Conservation (phyloP, 73 alveolate genomes). For the Symbiodinium natans region DNA sequence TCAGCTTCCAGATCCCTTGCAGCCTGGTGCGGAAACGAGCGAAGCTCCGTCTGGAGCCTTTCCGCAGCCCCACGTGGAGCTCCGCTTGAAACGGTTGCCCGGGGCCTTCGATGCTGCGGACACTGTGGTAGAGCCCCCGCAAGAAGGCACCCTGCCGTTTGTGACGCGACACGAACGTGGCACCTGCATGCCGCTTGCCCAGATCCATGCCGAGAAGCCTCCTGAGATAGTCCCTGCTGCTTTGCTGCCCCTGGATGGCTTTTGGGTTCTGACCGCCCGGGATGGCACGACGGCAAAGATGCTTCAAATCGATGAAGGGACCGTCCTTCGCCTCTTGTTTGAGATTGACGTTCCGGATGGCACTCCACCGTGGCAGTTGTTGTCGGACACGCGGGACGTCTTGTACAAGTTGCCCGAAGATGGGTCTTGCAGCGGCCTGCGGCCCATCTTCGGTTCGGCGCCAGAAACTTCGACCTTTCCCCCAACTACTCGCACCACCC, state of each 20-base stretch:
- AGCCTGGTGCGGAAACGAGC: constrained; percentile 20
- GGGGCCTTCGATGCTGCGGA: constrained; percentile 74
- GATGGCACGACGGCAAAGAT: constrained; percentile 37
- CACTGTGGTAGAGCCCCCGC: constrained; percentile 47
- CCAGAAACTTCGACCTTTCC: constrained; percentile 71
- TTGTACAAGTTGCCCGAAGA: constrained; percentile 74
- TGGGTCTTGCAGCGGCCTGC: constrained; percentile 27
- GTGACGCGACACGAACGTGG: constrained; percentile 60
- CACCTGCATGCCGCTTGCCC: constrained; percentile 22
- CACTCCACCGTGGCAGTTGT: constrained; percentile 25
- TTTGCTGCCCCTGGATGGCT: constrained; percentile 72
- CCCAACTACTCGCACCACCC: constrained; percentile 75
- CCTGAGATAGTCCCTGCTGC: constrained; percentile 69
- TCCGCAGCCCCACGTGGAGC: constrained; percentile 49
- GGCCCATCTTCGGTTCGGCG: constrained; percentile 70
- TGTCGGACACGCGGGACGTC: constrained; percentile 49
- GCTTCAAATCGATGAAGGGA: constrained; percentile 40
- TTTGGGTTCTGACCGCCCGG: constrained; percentile 86
- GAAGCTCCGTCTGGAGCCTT: constrained; percentile 73
- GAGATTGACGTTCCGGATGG: constrained; percentile 58
- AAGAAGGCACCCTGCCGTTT: constrained; percentile 63
- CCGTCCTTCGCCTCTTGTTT: constrained; percentile 41
- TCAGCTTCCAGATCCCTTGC: constrained; percentile 3
- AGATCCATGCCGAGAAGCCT: neutral
- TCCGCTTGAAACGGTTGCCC: constrained; percentile 41